Percentiles rank a stretch among this genome's conserved stretches.
Evolutionary conservation across 2,329 filamentous ascomycete species (phyloP).

Genomic region (Cyclaneusma minus): DNA sequence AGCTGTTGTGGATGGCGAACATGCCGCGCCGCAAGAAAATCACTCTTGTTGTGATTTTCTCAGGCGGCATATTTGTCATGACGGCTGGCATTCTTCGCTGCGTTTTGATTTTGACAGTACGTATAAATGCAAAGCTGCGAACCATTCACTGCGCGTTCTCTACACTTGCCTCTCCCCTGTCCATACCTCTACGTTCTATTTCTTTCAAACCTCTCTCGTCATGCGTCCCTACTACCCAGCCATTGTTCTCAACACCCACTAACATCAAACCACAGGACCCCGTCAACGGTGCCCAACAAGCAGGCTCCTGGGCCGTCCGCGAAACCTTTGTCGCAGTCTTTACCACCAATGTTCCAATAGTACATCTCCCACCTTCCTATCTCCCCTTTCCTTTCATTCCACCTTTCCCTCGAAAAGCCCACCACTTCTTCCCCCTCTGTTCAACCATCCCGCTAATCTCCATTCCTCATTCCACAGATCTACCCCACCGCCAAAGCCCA

Average conservation of each 20-base stretch:
- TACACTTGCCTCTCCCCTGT: no score
- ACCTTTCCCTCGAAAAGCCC: no score
- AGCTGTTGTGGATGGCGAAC: constrained; percentile 36
- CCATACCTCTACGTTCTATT: constrained; percentile 2
- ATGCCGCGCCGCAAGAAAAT: constrained; percentile 33
- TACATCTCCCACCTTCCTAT: constrained; percentile 13
- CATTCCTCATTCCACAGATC: no score
- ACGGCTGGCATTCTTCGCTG: constrained; percentile 36
- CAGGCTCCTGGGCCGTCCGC: constrained; percentile 22
- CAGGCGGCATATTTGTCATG: constrained; percentile 38
- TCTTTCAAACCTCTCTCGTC: neutral
- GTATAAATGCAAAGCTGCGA: no score
- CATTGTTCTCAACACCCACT: constrained; percentile 5
- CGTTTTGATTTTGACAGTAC: constrained; percentile 27
- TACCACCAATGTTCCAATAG: constrained; percentile 23
- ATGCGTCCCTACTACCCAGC: constrained; percentile 1
- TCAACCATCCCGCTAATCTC: no score
- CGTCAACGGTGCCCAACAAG: constrained; percentile 20
- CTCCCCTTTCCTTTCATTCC: constrained; percentile 1
- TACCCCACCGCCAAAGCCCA: no score
- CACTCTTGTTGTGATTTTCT: constrained; percentile 35
- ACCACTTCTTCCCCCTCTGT: no score
- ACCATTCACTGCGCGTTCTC: no score
- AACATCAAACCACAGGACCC: no score
- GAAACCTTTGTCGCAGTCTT: constrained; percentile 23